phyloP scores from a whole-genome alignment of 805 yeast genomes.

The Pichia kluyveri region DNA sequence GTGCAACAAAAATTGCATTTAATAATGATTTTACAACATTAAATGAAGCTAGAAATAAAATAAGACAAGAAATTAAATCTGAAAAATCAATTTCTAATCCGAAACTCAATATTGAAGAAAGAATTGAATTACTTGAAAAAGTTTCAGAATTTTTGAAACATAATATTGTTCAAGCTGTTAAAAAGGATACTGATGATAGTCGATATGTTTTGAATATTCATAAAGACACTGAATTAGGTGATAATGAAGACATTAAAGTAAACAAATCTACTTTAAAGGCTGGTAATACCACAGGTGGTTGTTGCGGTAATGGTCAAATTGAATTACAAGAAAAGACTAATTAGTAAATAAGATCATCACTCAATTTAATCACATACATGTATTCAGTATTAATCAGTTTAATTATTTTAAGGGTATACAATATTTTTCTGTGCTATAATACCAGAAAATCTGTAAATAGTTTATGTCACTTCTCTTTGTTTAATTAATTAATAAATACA shows the following conservation, averaged over 20 bases:
- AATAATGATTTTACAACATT: constrained; percentile 39
- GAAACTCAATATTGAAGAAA: constrained; percentile 36
- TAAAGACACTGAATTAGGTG: constrained; percentile 79
- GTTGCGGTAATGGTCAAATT: constrained; percentile 49
- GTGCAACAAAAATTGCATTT: constrained; percentile 60
- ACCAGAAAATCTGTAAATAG: too few relatives aligned
- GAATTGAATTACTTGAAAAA: constrained; percentile 51
- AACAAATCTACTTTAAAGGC: constrained; percentile 28
- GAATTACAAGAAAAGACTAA: constrained; percentile 19
- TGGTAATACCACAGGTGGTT: constrained; percentile 34
- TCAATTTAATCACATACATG: too few relatives aligned
- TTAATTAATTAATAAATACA: too few relatives aligned
- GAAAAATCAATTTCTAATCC: constrained; percentile 33
- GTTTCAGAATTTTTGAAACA: constrained; percentile 59
- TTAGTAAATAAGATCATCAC: too few relatives aligned
- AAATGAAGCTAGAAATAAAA: constrained; percentile 49
- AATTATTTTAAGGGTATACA: too few relatives aligned
- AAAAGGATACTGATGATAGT: constrained; percentile 27
- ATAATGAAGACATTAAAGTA: constrained; percentile 68
- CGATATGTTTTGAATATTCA: constrained; percentile 62
- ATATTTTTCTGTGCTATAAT: too few relatives aligned
- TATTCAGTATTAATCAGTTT: too few relatives aligned
- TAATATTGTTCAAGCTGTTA: constrained; percentile 83
- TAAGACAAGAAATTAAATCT: constrained; percentile 43
- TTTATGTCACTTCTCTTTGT: too few relatives aligned